phyloP scores from a whole-genome alignment of 345 rosid genomes.

The Citrus sinensis region DNA sequence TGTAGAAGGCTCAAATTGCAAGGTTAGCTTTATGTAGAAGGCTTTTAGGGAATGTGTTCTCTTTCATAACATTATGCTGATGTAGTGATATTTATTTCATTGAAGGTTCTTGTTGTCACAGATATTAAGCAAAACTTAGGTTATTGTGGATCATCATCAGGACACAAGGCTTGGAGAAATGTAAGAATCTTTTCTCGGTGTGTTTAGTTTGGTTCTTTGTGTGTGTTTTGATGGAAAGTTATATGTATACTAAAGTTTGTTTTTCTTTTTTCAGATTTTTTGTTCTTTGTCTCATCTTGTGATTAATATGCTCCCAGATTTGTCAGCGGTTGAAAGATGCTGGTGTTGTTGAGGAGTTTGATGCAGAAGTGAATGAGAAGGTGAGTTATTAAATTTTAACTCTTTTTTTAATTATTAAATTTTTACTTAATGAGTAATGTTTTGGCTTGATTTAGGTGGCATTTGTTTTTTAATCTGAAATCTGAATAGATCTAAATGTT shows the following conservation, averaged over 20 bases:
- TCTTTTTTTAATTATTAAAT: too few relatives aligned
- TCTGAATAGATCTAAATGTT: background rate
- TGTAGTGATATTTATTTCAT: conserved; percentile 26
- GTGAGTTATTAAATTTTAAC: conserved; percentile 22
- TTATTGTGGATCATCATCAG: conserved; percentile 49
- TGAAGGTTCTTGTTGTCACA: conserved; percentile 84
- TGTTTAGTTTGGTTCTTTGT: background rate
- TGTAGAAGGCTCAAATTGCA: background rate
- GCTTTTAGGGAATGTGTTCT: background rate
- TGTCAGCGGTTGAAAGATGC: conserved; percentile 77
- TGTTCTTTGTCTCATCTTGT: conserved; percentile 15
- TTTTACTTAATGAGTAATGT: background rate
- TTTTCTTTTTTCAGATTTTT: conserved; percentile 2
- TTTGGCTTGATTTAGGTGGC: background rate
- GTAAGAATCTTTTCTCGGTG: conserved; percentile 30
- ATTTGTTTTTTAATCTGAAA: background rate
- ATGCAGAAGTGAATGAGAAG: conserved; percentile 75
- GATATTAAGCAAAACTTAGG: conserved; percentile 86
- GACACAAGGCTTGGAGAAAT: conserved; percentile 84
- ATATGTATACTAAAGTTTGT: too few relatives aligned
- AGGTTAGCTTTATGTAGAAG: background rate
- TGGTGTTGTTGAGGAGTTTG: conserved; percentile 65
- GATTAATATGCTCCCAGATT: conserved; percentile 42
- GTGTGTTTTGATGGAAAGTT: background rate
- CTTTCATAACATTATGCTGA: background rate